Conservation (phyloP, 352 stramenopile species). For the Pythium inflatum region DNA sequence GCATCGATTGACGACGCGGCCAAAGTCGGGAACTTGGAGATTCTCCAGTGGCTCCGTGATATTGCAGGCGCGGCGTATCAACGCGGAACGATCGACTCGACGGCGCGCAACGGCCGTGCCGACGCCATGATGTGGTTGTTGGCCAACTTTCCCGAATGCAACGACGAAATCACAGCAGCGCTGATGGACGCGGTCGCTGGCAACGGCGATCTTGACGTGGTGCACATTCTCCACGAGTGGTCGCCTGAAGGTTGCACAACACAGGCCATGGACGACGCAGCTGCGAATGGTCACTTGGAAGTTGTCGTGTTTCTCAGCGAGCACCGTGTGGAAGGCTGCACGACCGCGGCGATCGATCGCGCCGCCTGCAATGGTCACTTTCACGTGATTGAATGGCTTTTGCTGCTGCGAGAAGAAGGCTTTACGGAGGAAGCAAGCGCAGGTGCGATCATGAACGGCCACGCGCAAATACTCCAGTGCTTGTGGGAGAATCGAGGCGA, state of each 20-base stretch:
- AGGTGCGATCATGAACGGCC: conserved; percentile 2
- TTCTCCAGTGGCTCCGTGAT: conserved; percentile 22
- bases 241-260: conserved; percentile 25
- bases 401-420: conserved; percentile 10
- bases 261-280: conserved; percentile 24
- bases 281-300: conserved; percentile 19
- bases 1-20: conserved; percentile 3
- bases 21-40: background rate
- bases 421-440: conserved; percentile 1
- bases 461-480: conserved; percentile 15
- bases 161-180: conserved; percentile 7
- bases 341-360: background rate
- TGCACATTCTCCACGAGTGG: conserved; percentile 16
- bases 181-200: conserved; percentile 23
- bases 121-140: conserved; percentile 22
- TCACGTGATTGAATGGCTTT: conserved; percentile 11
- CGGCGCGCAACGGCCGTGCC: conserved; percentile 7
- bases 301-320: conserved; percentile 14
- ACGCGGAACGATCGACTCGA: conserved; percentile 7
- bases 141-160: conserved; percentile 10
- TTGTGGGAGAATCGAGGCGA: conserved; percentile 12
- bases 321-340: conserved; percentile 14
- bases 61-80: conserved; percentile 5
- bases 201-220: conserved; percentile 24
- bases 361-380: conserved; percentile 8